Evolutionary conservation across 305 asterid genomes (phyloP).

Genomic region (Fraxinus xanthoxyloides): DNA sequence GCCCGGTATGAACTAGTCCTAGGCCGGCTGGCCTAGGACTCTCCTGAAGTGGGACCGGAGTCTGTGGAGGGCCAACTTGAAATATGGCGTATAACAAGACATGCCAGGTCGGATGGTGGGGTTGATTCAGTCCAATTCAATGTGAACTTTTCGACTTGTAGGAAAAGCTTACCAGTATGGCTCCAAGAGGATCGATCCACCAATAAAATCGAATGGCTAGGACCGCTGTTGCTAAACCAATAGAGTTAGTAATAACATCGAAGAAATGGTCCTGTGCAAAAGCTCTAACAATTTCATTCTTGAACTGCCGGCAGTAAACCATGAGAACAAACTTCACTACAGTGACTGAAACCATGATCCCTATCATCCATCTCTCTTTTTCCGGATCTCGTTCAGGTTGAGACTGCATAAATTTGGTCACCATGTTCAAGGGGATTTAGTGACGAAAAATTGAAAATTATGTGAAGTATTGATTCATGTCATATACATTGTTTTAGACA

Average conservation of each 20-base stretch:
- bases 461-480: background rate
- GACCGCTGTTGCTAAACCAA: slow-evolving; percentile 47
- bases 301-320: slow-evolving; percentile 51
- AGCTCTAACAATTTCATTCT: slow-evolving; percentile 57
- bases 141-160: background rate
- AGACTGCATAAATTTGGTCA: slow-evolving; percentile 6
- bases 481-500: background rate
- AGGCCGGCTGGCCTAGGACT: background rate
- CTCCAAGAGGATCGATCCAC: slow-evolving; percentile 67
- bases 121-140: background rate
- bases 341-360: slow-evolving; percentile 57
- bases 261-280: slow-evolving; percentile 61
- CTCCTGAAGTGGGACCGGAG: background rate
- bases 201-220: slow-evolving; percentile 36
- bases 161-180: slow-evolving; percentile 44
- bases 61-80: background rate
- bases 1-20: background rate
- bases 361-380: slow-evolving; percentile 52
- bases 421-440: background rate
- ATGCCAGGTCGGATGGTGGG: background rate
- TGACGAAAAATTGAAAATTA: background rate
- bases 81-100: background rate
- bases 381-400: slow-evolving; percentile 24
- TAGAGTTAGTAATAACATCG: slow-evolving; percentile 51
- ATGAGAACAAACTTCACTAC: slow-evolving; percentile 43